Evolutionary conservation across 1,284 basidiomycete genomes (phyloP), one percentile per base, ranked within the genome.

Genomic region (Cryptococcus amylolentus): DNA sequence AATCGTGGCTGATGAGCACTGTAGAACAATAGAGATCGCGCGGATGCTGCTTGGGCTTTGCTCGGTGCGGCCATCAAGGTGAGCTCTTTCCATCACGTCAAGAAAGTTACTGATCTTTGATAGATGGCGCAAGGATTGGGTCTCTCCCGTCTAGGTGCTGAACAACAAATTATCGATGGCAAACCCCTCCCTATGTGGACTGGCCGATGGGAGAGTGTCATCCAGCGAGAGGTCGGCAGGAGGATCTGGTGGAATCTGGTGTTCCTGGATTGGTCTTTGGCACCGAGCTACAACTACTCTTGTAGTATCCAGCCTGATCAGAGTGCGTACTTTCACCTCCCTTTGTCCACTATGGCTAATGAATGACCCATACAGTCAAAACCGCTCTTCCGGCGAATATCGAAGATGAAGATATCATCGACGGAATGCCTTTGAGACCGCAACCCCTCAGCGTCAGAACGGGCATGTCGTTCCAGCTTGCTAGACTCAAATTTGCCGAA

Each of bases 91-190:
- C 26, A 35, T 27, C 42, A 39, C 39, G 23, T 3, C 26, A 26
- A 26, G 4, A 13, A 45, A 10, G 28, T 31, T 10, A 18, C 57
- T 60, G n/a, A 63, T 39, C 12, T 35, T 35, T 23, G 40, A 35
- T 50, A 77, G 73, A 79, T 78, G 68, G 78, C 77, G 0, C 78
- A 79, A 62, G 76, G 75, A 18, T 68, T 79, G 45, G 78, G 78
- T 10, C 60, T 79, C 1, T 77, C 75, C 3, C 64, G 78, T n/a
- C 65, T 79, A 2, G 78, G 78, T 9, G 73, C 72, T 3, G 78
- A 79, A 54, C 72, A 76, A 45, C 71, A 74, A 54, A 58, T 63
- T 20, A 58, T 66, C 31, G 68, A 73, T 47, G 73, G 69, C 3
- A 68, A 74, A n/a, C 65, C 68, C 16, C 56, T 71, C 20, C 71